These are phyloP conservation scores for Lactarius quietus DNA, from an alignment of 768 basidiomycete genomes.

Conservation along the genomic window DNA sequence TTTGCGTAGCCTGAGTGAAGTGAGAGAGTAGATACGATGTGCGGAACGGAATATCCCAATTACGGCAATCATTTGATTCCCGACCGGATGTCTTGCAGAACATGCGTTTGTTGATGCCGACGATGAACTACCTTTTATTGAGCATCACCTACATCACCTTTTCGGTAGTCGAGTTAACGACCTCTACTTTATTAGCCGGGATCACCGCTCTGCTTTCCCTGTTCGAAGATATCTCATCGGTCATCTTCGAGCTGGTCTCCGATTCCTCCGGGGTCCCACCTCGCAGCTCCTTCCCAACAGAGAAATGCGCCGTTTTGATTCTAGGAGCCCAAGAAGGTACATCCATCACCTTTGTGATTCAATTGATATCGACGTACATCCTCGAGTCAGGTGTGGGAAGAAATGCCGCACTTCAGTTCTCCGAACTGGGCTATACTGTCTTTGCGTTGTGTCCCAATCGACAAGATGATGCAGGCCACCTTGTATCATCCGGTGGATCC, in stretches of 20 bases:
- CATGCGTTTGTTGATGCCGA: conserved; percentile 1
- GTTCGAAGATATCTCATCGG: conserved; percentile 18
- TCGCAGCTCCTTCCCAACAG: conserved; percentile 28
- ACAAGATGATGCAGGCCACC: conserved; percentile 7
- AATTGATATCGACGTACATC: conserved; percentile 1
- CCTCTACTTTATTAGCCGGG: conserved; percentile 18
- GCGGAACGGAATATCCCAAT: not conserved
- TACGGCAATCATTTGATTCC: not conserved
- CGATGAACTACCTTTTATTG: conserved; percentile 7
- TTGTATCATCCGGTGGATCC: not conserved
- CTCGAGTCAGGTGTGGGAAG: conserved; percentile 32
- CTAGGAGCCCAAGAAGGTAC: conserved; percentile 33
- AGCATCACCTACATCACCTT: conserved; percentile 7
- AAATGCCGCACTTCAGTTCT: conserved; percentile 32
- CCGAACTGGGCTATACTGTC: conserved; percentile 36
- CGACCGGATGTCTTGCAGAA: not conserved
- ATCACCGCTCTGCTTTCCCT: conserved; percentile 22
- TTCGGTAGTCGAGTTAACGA: conserved; percentile 10
- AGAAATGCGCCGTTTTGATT: conserved; percentile 33
- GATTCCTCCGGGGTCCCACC: conserved; percentile 25
- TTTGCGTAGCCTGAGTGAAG: not conserved
- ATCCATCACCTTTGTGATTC: conserved; percentile 1
- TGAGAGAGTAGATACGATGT: not conserved
- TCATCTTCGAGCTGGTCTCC: conserved; percentile 22
- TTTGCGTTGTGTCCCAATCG: conserved; percentile 32